Conservation (phyloP, 2,329 filamentous ascomycete genomes). For the Penicillium sp. region DNA sequence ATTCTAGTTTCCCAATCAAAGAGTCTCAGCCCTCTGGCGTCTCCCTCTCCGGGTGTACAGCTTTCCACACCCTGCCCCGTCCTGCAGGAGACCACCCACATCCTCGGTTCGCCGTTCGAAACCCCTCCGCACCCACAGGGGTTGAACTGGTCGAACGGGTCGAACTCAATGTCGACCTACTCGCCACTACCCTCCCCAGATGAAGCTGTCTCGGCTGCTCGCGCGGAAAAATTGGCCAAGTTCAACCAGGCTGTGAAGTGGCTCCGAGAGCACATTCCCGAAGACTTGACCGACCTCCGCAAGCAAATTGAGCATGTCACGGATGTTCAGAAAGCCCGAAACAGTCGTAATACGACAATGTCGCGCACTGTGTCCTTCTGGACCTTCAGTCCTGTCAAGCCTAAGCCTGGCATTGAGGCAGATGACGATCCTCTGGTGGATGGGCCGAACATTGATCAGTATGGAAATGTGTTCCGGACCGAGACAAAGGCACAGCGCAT, state of each 20-base stretch:
- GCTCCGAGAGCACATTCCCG: slow-evolving; percentile 29
- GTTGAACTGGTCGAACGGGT: too few relatives aligned
- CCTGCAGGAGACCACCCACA: not conserved
- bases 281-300: slow-evolving; percentile 31
- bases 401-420: slow-evolving; percentile 9
- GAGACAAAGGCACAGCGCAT: slow-evolving; percentile 41
- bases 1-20: not conserved
- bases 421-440: not conserved
- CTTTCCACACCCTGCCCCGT: not conserved
- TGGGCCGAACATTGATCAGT: slow-evolving; percentile 12
- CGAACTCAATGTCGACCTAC: not conserved
- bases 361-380: slow-evolving; percentile 41
- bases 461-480: slow-evolving; percentile 20
- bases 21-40: not conserved
- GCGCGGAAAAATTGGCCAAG: slow-evolving; percentile 13
- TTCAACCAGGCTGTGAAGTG: slow-evolving; percentile 29
- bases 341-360: slow-evolving; percentile 24
- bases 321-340: slow-evolving; percentile 27
- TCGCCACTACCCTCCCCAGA: not conserved
- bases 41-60: not conserved
- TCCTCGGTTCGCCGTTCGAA: not conserved
- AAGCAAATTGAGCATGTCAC: slow-evolving; percentile 27
- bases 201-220: slow-evolving; percentile 1
- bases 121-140: not conserved
- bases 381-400: slow-evolving; percentile 37